These are phyloP conservation scores for Globisporangium splendens DNA, from an alignment of 352 stramenopile species.

Conservation along the genomic window DNA sequence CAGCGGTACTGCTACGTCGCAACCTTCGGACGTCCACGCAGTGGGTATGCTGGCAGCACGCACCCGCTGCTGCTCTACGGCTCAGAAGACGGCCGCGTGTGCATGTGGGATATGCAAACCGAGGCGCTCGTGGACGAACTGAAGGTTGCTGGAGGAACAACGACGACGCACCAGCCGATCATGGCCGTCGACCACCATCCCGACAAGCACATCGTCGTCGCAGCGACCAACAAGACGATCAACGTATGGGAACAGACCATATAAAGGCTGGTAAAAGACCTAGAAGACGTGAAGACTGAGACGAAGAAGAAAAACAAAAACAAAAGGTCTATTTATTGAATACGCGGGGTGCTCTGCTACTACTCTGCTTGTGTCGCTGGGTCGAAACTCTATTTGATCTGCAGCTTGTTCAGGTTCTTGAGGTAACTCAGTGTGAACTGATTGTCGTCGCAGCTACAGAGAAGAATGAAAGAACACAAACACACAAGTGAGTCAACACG, in stretches of 20 bases:
- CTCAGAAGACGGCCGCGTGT: slow-evolving; percentile 90
- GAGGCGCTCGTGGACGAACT: slow-evolving; percentile 41
- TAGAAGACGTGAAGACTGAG: slow-evolving; percentile 1
- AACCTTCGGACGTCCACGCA: slow-evolving; percentile 39
- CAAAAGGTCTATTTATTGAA: slow-evolving; percentile 50
- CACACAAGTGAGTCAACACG: slow-evolving; percentile 11
- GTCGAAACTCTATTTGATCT: slow-evolving; percentile 14
- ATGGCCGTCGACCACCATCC: slow-evolving; percentile 86
- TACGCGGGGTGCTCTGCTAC: not conserved
- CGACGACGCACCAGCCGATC: slow-evolving; percentile 73
- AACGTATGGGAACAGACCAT: slow-evolving; percentile 34
- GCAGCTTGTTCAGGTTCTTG: slow-evolving; percentile 60
- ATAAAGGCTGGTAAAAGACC: slow-evolving; percentile 3
- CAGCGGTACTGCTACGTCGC: slow-evolving; percentile 86
- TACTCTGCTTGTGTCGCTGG: not conserved
- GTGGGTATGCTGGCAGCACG: not conserved
- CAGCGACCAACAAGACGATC: slow-evolving; percentile 76
- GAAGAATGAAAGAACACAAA: slow-evolving; percentile 11
- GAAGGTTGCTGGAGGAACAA: slow-evolving; percentile 24
- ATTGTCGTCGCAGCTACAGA: slow-evolving; percentile 82
- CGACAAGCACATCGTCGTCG: slow-evolving; percentile 51
- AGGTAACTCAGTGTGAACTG: slow-evolving; percentile 88
- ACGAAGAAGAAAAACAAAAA: not conserved
- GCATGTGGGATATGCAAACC: slow-evolving; percentile 91
- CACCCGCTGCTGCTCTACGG: slow-evolving; percentile 80